Base-by-base conservation (phyloP, 2,329 filamentous ascomycete genomes). In the Scortechinia acanthostroma region DNA sequence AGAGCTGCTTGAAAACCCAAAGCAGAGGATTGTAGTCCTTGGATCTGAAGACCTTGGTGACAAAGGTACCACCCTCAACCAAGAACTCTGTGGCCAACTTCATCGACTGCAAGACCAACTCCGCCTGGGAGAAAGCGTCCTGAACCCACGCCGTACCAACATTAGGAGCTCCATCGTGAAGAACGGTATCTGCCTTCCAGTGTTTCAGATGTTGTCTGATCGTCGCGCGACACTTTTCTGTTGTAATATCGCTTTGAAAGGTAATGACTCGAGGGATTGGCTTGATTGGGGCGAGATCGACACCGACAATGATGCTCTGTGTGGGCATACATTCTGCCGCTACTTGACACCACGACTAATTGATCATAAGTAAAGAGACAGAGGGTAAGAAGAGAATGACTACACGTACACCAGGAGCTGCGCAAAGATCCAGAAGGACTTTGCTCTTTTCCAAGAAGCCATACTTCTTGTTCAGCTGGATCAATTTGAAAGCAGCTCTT, bases 381-480 rank as follows among this genome's bases (percentile, higher is more conserved):
- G 16, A 44, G 3, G 28, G n/a, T 21, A 30, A n/a, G n/a, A 21
- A 22, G 37, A 21, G 25, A 4, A 22, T 2, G 16, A 17, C 6
- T 22, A 20, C 22, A 73, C 82, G 61, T 73, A 88, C 85, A 65
- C 93, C 93, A 22, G 93, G 93, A 17, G 93, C 93, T 52, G 93
- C 93, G 70, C 93, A 98, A 61, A 98, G 86, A 83, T 98, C 94
- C 62, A 98, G 75, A 49, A 96, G 73, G 57, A 97, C 93, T 72
- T 88, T 95, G 68, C 89, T 94, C 74, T 94, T 91, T 66, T 97
- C 90, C 55, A 98, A 73, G 66, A 98, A 98, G 54, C 89, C 88
- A 85, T 95, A 98, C 64, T 96, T 97, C 70, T 97, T 96, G 72
- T 98, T 98, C 57, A 98, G 73, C 65, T 98, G 91, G 54, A 98